These are phyloP conservation scores for Eremothecium gossypii DNA, from an alignment of 1,139 yeast species.

Conservation along the genomic window DNA sequence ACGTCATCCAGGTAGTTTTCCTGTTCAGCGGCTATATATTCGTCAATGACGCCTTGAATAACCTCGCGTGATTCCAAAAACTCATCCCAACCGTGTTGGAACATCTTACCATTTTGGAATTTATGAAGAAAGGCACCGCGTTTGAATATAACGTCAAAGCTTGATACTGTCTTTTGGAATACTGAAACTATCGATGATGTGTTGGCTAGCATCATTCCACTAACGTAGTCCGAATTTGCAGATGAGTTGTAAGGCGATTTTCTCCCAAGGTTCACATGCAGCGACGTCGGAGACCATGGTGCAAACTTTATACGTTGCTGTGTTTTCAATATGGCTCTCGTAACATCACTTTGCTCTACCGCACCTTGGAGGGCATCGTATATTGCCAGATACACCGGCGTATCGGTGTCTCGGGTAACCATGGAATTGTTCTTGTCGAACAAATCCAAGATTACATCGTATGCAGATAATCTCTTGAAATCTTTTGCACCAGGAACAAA, in stretches of 20 bases:
- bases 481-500: slow-evolving; percentile 49
- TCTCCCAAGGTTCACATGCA: slow-evolving; percentile 70
- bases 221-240: slow-evolving; percentile 33
- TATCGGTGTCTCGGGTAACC: slow-evolving; percentile 44
- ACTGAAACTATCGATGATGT: slow-evolving; percentile 62
- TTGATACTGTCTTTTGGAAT: slow-evolving; percentile 57
- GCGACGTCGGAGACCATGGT: slow-evolving; percentile 78
- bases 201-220: slow-evolving; percentile 74
- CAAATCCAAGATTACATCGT: slow-evolving; percentile 76
- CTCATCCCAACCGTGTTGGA: slow-evolving; percentile 61
- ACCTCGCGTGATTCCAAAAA: slow-evolving; percentile 74
- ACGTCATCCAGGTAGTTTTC: slow-evolving; percentile 40
- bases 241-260: slow-evolving; percentile 50
- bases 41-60: slow-evolving; percentile 59
- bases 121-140: slow-evolving; percentile 81
- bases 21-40: slow-evolving; percentile 55
- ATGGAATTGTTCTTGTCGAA: slow-evolving; percentile 72
- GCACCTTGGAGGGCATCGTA: slow-evolving; percentile 71
- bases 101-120: slow-evolving; percentile 48
- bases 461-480: slow-evolving; percentile 65
- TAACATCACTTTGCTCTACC: slow-evolving; percentile 64
- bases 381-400: slow-evolving; percentile 56
- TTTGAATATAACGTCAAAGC: slow-evolving; percentile 71
- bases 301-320: slow-evolving; percentile 74
- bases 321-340: slow-evolving; percentile 69